Conservation (phyloP, 2,329 filamentous ascomycete species). For the Paecilomyces dactylethromorphus region DNA sequence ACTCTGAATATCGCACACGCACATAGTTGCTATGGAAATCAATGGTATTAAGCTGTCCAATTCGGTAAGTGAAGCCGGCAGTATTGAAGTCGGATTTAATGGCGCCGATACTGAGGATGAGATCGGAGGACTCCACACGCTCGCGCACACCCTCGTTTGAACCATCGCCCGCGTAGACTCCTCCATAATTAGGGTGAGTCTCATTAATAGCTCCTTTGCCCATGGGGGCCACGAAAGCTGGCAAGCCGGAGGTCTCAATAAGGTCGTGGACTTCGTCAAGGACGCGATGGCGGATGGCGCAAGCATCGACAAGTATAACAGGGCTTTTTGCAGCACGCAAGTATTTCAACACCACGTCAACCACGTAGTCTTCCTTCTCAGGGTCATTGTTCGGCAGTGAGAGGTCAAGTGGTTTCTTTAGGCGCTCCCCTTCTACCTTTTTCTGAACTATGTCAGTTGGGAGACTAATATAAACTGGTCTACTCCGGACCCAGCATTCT, state of each 20-base stretch:
- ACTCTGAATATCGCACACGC: slow-evolving; percentile 70
- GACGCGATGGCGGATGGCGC: slow-evolving; percentile 68
- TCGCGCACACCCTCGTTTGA: slow-evolving; percentile 46
- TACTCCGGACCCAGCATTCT: slow-evolving; percentile 46
- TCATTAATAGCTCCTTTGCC: slow-evolving; percentile 78
- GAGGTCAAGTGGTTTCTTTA: slow-evolving; percentile 62
- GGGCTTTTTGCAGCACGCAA: slow-evolving; percentile 66
- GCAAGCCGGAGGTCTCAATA: slow-evolving; percentile 64
- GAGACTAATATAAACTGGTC: slow-evolving; percentile 51
- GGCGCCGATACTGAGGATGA: slow-evolving; percentile 33
- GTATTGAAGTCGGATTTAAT: slow-evolving; percentile 42
- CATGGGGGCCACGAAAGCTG: slow-evolving; percentile 79
- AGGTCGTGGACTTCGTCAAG: slow-evolving; percentile 64
- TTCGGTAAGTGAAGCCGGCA: slow-evolving; percentile 72
- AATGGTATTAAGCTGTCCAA: slow-evolving; percentile 70
- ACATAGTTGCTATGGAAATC: slow-evolving; percentile 72
- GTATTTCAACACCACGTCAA: slow-evolving; percentile 65
- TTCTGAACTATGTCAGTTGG: slow-evolving; percentile 54
- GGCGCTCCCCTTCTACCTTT: slow-evolving; percentile 64
- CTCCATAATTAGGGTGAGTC: slow-evolving; percentile 63
- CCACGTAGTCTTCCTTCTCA: slow-evolving; percentile 68
- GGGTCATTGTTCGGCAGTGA: slow-evolving; percentile 57
- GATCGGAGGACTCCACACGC: slow-evolving; percentile 32
- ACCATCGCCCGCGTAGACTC: slow-evolving; percentile 74
- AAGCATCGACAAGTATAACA: slow-evolving; percentile 72